Evolutionary conservation across 139 green algal species (phyloP).

Genomic region (Closterium sp.): DNA sequence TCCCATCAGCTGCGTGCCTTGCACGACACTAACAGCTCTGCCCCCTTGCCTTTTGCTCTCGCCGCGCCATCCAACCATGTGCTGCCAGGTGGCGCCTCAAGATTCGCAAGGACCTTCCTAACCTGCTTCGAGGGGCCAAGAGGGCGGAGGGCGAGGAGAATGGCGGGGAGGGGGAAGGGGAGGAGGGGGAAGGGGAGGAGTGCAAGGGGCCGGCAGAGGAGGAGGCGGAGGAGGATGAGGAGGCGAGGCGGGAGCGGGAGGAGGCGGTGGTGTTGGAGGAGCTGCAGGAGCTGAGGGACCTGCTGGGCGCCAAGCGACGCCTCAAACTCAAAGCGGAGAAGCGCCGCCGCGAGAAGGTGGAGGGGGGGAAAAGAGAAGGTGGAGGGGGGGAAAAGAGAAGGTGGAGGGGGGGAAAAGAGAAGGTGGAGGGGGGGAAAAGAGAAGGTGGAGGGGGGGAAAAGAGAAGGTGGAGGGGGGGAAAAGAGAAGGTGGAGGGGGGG

Average conservation of each 20-base stretch:
- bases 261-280: slow-evolving; percentile 81
- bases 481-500: too few relatives aligned
- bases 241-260: slow-evolving; percentile 56
- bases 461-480: too few relatives aligned
- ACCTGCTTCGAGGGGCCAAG: slow-evolving; percentile 22
- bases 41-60: neutral
- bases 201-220: neutral
- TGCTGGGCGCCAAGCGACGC: slow-evolving; percentile 61
- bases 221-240: slow-evolving; percentile 7
- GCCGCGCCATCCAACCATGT: neutral
- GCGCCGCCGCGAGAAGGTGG: slow-evolving; percentile 77
- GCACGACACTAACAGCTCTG: neutral
- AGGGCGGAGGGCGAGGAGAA: slow-evolving; percentile 27
- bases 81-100: slow-evolving; percentile 66
- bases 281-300: slow-evolving; percentile 82
- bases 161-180: neutral
- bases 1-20: too few relatives aligned
- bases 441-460: too few relatives aligned
- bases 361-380: too few relatives aligned
- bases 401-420: too few relatives aligned
- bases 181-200: neutral
- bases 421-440: neutral
- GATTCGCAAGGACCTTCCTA: slow-evolving; percentile 45
- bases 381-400: neutral
- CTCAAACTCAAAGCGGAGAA: slow-evolving; percentile 62